A percentile compares a stretch with the other conserved stretches of the same genome.
phyloP scores from a whole-genome alignment of 1,284 basidiomycete species.

The Cutaneotrichosporon mucoides region DNA sequence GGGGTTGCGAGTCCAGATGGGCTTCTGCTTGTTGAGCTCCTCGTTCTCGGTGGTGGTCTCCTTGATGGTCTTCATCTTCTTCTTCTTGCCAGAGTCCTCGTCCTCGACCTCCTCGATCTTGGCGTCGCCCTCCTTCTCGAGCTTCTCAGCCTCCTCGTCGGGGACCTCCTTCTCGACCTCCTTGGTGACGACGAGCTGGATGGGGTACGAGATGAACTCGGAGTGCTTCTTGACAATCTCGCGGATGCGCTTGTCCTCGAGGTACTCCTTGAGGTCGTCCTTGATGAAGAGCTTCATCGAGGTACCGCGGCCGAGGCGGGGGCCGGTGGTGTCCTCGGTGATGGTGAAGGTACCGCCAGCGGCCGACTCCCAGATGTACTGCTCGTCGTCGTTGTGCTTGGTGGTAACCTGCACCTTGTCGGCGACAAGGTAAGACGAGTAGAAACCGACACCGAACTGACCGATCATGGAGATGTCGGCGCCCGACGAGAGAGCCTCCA shows the following conservation, averaged over 20 bases:
- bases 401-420: slow-evolving; percentile 98
- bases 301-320: slow-evolving; percentile 87
- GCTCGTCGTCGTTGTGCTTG: slow-evolving; percentile 99
- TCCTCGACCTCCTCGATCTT: slow-evolving; percentile 69
- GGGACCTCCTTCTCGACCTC: slow-evolving; percentile 99
- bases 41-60: slow-evolving; percentile 84
- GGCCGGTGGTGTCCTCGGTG: slow-evolving; percentile 85
- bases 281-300: slow-evolving; percentile 95
- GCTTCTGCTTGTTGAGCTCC: slow-evolving; percentile 99
- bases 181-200: slow-evolving; percentile 97
- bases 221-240: slow-evolving; percentile 99
- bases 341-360: slow-evolving; percentile 99
- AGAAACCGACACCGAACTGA: slow-evolving; percentile 92
- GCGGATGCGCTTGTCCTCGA: slow-evolving; percentile 99
- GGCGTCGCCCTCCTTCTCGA: slow-evolving; percentile 62
- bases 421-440: slow-evolving; percentile 98
- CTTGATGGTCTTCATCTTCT: slow-evolving; percentile 98
- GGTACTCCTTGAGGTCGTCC: slow-evolving; percentile 98
- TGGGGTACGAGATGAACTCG: slow-evolving; percentile 99
- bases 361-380: slow-evolving; percentile 99
- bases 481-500: slow-evolving; percentile 76
- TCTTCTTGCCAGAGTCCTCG: slow-evolving; percentile 73
- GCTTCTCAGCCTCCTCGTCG: slow-evolving; percentile 62
- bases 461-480: slow-evolving; percentile 82
- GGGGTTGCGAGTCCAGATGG: slow-evolving; percentile 99